Percentiles rank a stretch among this genome's conserved stretches.
Evolutionary conservation across 768 basidiomycete genomes (phyloP).

Genomic region (Megacollybia marginata): DNA sequence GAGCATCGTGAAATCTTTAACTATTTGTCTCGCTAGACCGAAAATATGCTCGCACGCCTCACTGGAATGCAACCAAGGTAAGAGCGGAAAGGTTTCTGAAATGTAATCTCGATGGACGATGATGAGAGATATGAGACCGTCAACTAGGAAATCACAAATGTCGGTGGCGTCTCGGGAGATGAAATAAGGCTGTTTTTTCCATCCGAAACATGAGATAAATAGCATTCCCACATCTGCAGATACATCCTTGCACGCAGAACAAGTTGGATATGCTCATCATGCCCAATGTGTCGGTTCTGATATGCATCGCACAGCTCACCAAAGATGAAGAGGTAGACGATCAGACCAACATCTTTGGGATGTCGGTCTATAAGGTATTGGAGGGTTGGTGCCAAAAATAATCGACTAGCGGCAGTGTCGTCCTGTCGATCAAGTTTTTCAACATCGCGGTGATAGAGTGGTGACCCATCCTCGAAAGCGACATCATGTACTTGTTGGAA

Average conservation of each 20-base stretch:
- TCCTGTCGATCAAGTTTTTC: constrained; percentile 12
- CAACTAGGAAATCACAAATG: constrained; percentile 21
- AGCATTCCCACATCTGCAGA: constrained; percentile 21
- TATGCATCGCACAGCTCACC: constrained; percentile 31
- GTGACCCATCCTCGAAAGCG: constrained; percentile 10
- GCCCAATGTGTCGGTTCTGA: constrained; percentile 22
- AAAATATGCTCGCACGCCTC: constrained; percentile 28
- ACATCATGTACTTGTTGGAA: constrained; percentile 15
- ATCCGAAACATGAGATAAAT: constrained; percentile 14
- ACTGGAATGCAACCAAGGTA: constrained; percentile 24
- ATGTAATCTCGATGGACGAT: constrained; percentile 26
- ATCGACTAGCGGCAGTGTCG: constrained; percentile 31
- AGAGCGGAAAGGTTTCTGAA: constrained; percentile 12
- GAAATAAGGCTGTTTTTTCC: constrained; percentile 15
- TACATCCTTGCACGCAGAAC: constrained; percentile 20
- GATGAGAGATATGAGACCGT: constrained; percentile 22
- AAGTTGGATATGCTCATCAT: constrained; percentile 19
- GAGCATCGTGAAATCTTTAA: constrained; percentile 27
- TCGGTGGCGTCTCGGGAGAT: constrained; percentile 25
- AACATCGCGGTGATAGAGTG: constrained; percentile 12
- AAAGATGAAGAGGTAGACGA: constrained; percentile 32
- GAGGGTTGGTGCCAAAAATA: constrained; percentile 17
- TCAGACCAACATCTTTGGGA: constrained; percentile 17
- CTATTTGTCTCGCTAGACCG: constrained; percentile 16
- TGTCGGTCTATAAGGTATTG: constrained; percentile 14